phyloP scores from a whole-genome alignment of 352 stramenopile genomes.

The Globisporangium cederbergense region DNA sequence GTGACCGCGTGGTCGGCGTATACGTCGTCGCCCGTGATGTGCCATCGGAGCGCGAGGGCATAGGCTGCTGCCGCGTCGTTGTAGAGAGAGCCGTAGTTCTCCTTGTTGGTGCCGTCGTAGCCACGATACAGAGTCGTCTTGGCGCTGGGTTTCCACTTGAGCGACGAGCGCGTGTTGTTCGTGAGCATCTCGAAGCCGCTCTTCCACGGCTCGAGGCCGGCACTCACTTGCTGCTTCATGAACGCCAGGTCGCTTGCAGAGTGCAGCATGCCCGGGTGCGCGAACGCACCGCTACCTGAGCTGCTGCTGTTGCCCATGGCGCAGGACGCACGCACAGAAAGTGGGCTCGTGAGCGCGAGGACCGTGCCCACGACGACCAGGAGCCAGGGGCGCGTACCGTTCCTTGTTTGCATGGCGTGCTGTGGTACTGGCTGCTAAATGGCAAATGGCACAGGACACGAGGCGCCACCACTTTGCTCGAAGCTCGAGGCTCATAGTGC shows the following conservation, averaged over 20 bases:
- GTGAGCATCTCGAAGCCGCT: conserved; percentile 18
- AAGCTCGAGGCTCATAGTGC: too few species aligned
- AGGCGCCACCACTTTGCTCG: too few species aligned
- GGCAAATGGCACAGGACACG: background rate
- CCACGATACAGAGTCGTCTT: conserved; percentile 15
- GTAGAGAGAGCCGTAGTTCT: conserved; percentile 21
- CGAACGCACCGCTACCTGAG: conserved; percentile 4
- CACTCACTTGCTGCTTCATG: conserved; percentile 16
- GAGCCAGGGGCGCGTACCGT: background rate
- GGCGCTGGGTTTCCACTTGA: conserved; percentile 11
- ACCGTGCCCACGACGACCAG: background rate
- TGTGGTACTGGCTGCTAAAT: background rate
- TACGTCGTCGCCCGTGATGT: conserved; percentile 13
- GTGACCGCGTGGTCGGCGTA: conserved; percentile 14
- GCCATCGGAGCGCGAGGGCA: conserved; percentile 18
- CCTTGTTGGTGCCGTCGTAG: conserved; percentile 10
- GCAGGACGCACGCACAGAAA: conserved; percentile 5
- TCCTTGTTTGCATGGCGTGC: background rate
- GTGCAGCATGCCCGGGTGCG: conserved; percentile 20
- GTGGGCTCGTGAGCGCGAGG: conserved; percentile 4
- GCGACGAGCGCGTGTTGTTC: conserved; percentile 17
- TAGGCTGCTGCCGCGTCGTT: conserved; percentile 20
- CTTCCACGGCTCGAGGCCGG: conserved; percentile 20
- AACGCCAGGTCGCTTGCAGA: conserved; percentile 15
- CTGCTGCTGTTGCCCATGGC: conserved; percentile 2